These are phyloP conservation scores for Ophiostoma himal-ulmi DNA, from an alignment of 2,329 filamentous ascomycete genomes.

Conservation along the genomic window DNA sequence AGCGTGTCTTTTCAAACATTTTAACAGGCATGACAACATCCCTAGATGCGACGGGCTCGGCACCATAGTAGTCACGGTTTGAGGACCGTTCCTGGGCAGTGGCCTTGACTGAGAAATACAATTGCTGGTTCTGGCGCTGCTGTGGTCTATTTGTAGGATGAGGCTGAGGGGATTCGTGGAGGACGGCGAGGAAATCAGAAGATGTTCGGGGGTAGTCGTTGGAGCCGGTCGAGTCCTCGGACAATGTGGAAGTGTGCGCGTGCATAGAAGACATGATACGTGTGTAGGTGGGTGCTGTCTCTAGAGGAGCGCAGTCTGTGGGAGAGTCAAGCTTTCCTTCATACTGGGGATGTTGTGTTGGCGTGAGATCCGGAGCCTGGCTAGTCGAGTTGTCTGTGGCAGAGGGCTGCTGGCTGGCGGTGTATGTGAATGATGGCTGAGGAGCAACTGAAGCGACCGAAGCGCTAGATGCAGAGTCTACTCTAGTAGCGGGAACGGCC, in stretches of 20 bases:
- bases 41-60: not conserved
- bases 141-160: not conserved
- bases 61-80: conserved; percentile 15
- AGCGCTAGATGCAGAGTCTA: not conserved
- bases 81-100: conserved; percentile 14
- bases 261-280: conserved; percentile 10
- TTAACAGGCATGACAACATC: not conserved
- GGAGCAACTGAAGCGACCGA: not conserved
- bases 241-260: conserved; percentile 9
- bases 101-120: conserved; percentile 22
- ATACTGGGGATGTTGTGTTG: conserved; percentile 1
- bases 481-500: not conserved
- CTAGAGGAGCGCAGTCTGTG: not conserved
- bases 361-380: not conserved
- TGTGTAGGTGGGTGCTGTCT: not conserved
- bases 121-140: conserved; percentile 17
- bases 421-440: conserved; percentile 9
- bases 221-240: conserved; percentile 19
- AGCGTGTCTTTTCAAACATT: conserved; percentile 3
- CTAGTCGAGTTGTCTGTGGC: not conserved
- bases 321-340: conserved; percentile 9
- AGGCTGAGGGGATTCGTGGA: conserved; percentile 20
- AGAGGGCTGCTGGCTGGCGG: conserved; percentile 1
- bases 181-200: conserved; percentile 22
- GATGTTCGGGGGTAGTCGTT: conserved; percentile 18